Base-by-base conservation (phyloP, 257 asterid species). In the Schizonepeta tenuifolia region DNA sequence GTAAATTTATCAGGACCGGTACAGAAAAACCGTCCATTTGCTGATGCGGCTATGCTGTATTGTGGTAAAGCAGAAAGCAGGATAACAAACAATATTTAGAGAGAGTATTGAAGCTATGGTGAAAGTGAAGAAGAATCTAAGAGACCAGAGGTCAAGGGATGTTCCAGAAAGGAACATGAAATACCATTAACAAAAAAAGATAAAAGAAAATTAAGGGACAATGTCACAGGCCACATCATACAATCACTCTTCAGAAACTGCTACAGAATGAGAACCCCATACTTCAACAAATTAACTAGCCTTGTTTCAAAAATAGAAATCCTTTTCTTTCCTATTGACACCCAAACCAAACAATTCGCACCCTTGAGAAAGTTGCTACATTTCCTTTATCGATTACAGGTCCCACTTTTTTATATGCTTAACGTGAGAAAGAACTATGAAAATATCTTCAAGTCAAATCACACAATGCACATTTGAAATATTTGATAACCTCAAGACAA, bases 1-100 rank as follows among this genome's bases (percentile, higher is more conserved):
- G 86, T 69, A 71, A 89, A 83, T 69, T 57, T 28, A 71, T 31
- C 65, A 24, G 78, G 65, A 61, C 81, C 96, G 26, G 93, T 77
- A 36, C 93, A 88, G 71, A 88, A 65, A 76, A 78, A 79, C n/a
- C 93, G 83, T 33, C 77, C 84, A 80, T 81, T 84, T 85, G 79
- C 77, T 3, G 85, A 63, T 38, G 85, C 68, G 4, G 83, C 68
- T 58, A 77, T 55, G 67, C 82, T 77, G 87, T 53, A 70, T 61
- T 38, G 9, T 31, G 50, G 36, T 63, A 31, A 79, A 44, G 38
- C 40, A 67, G 31, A 51, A 38, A 36, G 54, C 50, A 46, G 36
- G 18, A 58, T 50, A n/a, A 53, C 33, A 70, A 64, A 6, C 21
- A 71, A 49, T 1, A 26, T 10, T 41, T 55, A 54, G 41, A 74